phyloP scores from a whole-genome alignment of 2,329 filamentous ascomycete genomes.

The Stemphylium lycopersici region DNA sequence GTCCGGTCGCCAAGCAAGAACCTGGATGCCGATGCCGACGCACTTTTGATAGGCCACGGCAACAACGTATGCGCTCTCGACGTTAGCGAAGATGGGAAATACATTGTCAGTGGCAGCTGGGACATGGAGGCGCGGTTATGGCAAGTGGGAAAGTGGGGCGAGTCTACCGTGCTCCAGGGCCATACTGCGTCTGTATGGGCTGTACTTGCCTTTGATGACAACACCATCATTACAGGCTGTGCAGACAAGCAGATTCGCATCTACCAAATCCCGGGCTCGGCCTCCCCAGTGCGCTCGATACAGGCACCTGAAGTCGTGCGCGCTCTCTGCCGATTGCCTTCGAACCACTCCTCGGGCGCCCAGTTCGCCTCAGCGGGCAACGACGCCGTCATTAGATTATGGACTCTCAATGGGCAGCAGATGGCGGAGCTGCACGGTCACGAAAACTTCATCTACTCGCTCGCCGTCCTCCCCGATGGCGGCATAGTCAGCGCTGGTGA shows the following conservation, averaged over 20 bases:
- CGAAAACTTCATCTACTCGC: constrained; percentile 91
- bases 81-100: constrained; percentile 72
- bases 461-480: constrained; percentile 77
- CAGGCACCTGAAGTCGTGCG: constrained; percentile 80
- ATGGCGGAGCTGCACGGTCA: constrained; percentile 83
- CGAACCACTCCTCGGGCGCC: constrained; percentile 77
- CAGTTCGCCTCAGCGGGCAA: constrained; percentile 96
- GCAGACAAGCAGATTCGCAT: constrained; percentile 90
- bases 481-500: constrained; percentile 92
- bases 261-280: constrained; percentile 69
- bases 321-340: constrained; percentile 82
- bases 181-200: constrained; percentile 88
- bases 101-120: constrained; percentile 92
- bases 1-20: constrained; percentile 74
- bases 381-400: constrained; percentile 85
- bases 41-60: constrained; percentile 82
- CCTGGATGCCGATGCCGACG: constrained; percentile 78
- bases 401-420: constrained; percentile 79
- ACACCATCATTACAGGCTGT: constrained; percentile 78
- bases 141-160: constrained; percentile 85
- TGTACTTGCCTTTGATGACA: constrained; percentile 81
- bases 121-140: constrained; percentile 87
- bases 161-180: constrained; percentile 71
- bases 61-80: constrained; percentile 90
- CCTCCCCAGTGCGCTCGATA: constrained; percentile 68